phyloP scores from a whole-genome alignment of 2,329 filamentous ascomycete species.

The Lasiodiplodia hormozganensis region DNA sequence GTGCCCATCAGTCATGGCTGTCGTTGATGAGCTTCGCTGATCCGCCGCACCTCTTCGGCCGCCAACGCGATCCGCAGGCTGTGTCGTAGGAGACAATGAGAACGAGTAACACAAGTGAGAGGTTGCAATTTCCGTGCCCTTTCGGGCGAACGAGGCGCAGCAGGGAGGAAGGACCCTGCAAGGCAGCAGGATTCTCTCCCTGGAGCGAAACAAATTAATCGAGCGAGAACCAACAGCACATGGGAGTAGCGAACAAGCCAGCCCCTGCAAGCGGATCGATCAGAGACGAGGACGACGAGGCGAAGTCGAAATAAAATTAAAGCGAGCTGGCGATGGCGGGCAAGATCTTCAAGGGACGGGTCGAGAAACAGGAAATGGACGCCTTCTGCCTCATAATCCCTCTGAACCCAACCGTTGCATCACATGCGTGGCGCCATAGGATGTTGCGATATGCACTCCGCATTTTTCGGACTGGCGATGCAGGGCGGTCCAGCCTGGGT shows the following conservation, averaged over 20 bases:
- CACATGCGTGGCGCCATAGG: constrained; percentile 24
- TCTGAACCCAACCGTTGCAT: background rate
- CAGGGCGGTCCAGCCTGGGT: background rate
- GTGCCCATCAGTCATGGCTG: background rate
- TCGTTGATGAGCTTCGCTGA: background rate
- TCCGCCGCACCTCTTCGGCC: no score
- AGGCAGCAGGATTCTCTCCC: constrained; percentile 2
- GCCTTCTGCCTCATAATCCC: background rate
- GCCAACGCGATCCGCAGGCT: background rate
- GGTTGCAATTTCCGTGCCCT: background rate
- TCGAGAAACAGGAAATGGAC: background rate
- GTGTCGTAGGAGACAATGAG: background rate
- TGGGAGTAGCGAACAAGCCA: background rate
- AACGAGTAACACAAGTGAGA: background rate
- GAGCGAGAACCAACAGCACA: background rate
- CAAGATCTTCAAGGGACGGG: background rate
- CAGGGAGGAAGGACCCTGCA: background rate
- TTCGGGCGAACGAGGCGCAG: background rate
- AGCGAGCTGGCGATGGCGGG: background rate
- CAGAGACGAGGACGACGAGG: background rate
- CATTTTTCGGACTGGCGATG: background rate
- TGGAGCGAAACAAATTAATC: background rate
- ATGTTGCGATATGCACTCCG: constrained; percentile 20
- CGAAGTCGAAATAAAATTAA: background rate
- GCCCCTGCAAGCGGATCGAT: background rate